Conservation (phyloP, 192 early-diverging fungal species). For the Coemansia sp. region DNA sequence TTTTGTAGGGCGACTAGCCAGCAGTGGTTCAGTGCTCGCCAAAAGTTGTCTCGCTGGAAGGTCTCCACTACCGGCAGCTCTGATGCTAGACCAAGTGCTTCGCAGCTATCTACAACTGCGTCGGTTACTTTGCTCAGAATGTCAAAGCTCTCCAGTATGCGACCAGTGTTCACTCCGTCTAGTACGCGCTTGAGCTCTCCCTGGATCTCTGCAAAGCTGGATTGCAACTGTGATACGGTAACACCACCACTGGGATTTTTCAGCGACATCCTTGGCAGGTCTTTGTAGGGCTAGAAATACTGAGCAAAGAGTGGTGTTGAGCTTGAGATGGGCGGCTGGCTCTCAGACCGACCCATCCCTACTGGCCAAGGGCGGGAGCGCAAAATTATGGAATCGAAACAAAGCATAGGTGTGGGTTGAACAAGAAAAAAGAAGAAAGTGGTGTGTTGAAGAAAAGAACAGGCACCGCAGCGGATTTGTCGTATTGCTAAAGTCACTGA, state of each 20-base stretch:
- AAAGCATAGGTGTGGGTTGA: too few relatives aligned
- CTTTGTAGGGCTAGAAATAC: not conserved
- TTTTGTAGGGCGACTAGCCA: constrained; percentile 72
- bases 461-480: not conserved
- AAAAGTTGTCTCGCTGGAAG: constrained; percentile 65
- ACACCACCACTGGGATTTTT: constrained; percentile 5
- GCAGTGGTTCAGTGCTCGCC: constrained; percentile 72
- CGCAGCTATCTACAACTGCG: constrained; percentile 66
- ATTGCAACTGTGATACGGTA: constrained; percentile 42
- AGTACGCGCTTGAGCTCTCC: constrained; percentile 64
- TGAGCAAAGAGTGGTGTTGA: not conserved
- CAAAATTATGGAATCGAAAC: not conserved
- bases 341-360: not conserved
- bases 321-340: not conserved
- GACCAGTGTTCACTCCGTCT: constrained; percentile 60
- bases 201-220: constrained; percentile 57
- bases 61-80: constrained; percentile 60
- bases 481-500: too few relatives aligned
- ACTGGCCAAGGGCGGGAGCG: not conserved
- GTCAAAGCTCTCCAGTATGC: constrained; percentile 66
- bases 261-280: not conserved
- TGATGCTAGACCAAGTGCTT: constrained; percentile 62
- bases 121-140: constrained; percentile 66
- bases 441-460: not conserved
- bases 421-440: not conserved